phyloP scores from a whole-genome alignment of 768 basidiomycete species.

The Suillus bovinus region DNA sequence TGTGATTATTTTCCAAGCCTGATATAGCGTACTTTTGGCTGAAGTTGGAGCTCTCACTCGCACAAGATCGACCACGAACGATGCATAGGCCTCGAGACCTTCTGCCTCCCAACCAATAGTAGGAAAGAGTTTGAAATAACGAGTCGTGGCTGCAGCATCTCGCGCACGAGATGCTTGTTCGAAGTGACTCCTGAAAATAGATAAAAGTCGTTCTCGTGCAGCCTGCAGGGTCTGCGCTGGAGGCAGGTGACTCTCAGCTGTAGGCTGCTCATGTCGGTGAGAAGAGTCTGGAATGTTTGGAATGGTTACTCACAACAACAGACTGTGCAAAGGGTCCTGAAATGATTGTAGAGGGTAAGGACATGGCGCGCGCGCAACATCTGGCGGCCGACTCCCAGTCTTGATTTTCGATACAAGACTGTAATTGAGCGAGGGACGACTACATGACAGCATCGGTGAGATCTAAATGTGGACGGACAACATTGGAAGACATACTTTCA shows the following conservation, averaged over 20 bases:
- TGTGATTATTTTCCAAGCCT: not conserved
- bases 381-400: conserved; percentile 97
- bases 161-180: conserved; percentile 75
- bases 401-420: conserved; percentile 65
- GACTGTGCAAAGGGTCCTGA: conserved; percentile 83
- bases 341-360: conserved; percentile 74
- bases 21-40: conserved; percentile 65
- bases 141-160: conserved; percentile 84
- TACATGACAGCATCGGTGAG: conserved; percentile 39
- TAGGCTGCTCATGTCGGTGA: conserved; percentile 60
- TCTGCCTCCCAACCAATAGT: conserved; percentile 92
- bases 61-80: conserved; percentile 91
- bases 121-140: conserved; percentile 97
- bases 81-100: conserved; percentile 89
- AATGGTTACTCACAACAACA: conserved; percentile 68
- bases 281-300: not conserved
- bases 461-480: conserved; percentile 34
- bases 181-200: conserved; percentile 80
- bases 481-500: conserved; percentile 62
- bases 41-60: conserved; percentile 74
- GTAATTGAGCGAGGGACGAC: conserved; percentile 61
- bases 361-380: conserved; percentile 89
- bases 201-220: conserved; percentile 72
- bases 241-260: conserved; percentile 81
- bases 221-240: conserved; percentile 80